Percentiles rank a stretch among this genome's conserved stretches.
Conservation (phyloP, 2,329 filamentous ascomycete genomes). For the Trichoderma breve region DNA sequence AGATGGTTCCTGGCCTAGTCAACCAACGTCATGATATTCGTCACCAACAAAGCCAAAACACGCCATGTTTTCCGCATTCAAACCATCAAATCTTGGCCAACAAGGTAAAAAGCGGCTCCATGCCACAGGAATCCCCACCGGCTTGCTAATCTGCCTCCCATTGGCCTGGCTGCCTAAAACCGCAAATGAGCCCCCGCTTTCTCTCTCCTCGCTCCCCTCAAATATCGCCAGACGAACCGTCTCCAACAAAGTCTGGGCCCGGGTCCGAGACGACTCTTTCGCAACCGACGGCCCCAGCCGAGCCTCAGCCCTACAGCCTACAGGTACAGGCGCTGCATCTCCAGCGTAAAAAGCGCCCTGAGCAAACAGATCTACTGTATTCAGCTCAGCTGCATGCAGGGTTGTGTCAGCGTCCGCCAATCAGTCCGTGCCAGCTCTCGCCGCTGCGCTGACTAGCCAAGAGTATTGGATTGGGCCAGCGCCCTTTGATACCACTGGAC, state of each 20-base stretch:
- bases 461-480: not conserved
- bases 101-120: not conserved
- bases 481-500: not conserved
- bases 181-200: not conserved
- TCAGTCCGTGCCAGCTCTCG: slow-evolving; percentile 1
- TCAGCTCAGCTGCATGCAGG: slow-evolving; percentile 10
- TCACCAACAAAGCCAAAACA: not conserved
- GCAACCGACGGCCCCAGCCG: slow-evolving; percentile 7
- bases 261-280: slow-evolving; percentile 9
- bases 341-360: not conserved
- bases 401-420: slow-evolving; percentile 10
- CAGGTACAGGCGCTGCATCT: not conserved
- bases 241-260: slow-evolving; percentile 7
- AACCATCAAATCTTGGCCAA: not conserved
- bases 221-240: slow-evolving; percentile 2
- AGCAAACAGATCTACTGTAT: not conserved
- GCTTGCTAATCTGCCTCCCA: not conserved
- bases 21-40: not conserved
- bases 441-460: not conserved
- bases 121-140: not conserved
- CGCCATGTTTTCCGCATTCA: not conserved
- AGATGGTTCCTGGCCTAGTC: not conserved
- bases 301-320: slow-evolving; percentile 10
- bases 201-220: not conserved
- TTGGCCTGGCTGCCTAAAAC: not conserved